phyloP scores from a whole-genome alignment of 257 asterid species.

The Parsonsia alboflavescens region DNA sequence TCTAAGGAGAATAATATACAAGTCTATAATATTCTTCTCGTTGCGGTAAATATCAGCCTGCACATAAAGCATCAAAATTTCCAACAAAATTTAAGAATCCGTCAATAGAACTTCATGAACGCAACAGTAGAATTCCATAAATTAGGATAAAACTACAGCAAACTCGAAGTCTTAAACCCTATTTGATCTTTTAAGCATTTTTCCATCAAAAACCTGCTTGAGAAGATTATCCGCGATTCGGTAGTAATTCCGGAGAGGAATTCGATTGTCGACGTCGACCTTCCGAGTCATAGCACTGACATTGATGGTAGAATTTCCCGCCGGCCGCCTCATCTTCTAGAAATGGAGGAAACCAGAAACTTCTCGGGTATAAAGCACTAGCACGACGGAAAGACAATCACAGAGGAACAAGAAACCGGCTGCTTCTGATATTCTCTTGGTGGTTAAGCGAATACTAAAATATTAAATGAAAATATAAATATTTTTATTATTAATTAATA shows the following conservation, averaged over 20 bases:
- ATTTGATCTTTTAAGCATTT: background rate
- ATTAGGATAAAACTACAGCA: background rate
- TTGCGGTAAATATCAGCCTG: constrained; percentile 76
- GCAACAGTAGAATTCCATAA: background rate
- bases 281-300: constrained; percentile 38
- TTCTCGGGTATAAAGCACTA: background rate
- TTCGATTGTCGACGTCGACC: constrained; percentile 69
- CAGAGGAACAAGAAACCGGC: background rate
- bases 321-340: constrained; percentile 65
- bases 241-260: constrained; percentile 76
- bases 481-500: too few relatives aligned
- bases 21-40: constrained; percentile 69
- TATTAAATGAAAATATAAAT: too few relatives aligned
- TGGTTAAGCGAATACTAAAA: constrained; percentile 6
- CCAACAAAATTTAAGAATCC: background rate
- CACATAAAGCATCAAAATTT: constrained; percentile 2
- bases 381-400: too few relatives aligned
- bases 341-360: constrained; percentile 6
- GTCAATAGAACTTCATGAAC: background rate
- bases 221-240: constrained; percentile 89
- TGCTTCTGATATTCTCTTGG: background rate
- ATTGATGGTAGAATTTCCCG: constrained; percentile 37
- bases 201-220: constrained; percentile 48
- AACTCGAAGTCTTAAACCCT: background rate
- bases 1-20: constrained; percentile 69